Evolutionary conservation across 345 rosid genomes (phyloP), one percentile per base, ranked within the genome.

Genomic region (Angophora floribunda): DNA sequence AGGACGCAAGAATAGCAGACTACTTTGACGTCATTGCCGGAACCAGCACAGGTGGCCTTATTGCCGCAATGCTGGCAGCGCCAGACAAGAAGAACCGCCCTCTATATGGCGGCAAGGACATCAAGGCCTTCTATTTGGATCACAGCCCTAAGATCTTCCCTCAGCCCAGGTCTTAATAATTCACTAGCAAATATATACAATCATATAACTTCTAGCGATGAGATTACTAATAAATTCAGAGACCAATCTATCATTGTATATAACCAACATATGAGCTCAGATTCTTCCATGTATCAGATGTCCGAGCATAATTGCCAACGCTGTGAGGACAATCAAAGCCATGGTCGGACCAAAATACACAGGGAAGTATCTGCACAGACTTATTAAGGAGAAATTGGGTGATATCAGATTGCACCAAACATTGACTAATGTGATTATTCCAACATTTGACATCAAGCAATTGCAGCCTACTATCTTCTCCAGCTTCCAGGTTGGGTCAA

Each of bases 41-140:
- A 57, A 96, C 97, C 4, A 95, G 98, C 93, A 95, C 97, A 0
- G 97, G 98, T 2, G 97, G 98, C 50, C 94, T 96, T 2, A 93
- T 96, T 28, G 92, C 96, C 0, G 95, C 96, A 61, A 96, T 96
- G 98, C 90, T 96, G 7, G 90, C 95, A 0, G 84, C 94, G 11
- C 99, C 97, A 4, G 88, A 95, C 85, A 92, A 93, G 49, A 47
- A 91, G 24, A 92, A 94, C 21, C 94, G 97, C 26, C 98, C 98
- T 17, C 86, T 96, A 28, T 95, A 93, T 52, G 94, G 95, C 6
- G 97, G 96, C 78, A 92, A 93, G 75, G 99, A 96, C 47, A 93
- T 96, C 51, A 94, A 90, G 6, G 91, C 87, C 10, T 95, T 95
- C 53, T 95, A 94, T 87, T 90, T 94, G 17, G 70, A 90, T 1